Base-by-base conservation (phyloP, 345 rosid genomes). In the Euphorbia pulcherrima region DNA sequence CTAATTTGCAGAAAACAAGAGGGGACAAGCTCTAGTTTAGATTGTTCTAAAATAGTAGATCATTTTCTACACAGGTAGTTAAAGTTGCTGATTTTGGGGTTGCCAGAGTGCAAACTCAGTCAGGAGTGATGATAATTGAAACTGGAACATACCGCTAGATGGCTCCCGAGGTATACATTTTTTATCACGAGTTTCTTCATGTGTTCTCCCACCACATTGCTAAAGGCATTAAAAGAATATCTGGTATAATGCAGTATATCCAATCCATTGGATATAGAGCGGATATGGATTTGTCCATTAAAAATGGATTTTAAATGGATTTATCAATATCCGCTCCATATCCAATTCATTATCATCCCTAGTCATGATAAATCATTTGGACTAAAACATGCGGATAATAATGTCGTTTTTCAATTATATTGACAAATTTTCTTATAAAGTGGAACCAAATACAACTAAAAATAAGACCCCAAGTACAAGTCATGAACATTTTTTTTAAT, bases 101-200 rank as follows among this genome's bases (percentile, higher is more conserved):
- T 71, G 93, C 97, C 71, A 84, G 97, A 78, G 99, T 94, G 81
- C 92, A 86, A 84, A 77, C 89, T 68, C 84, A 89, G 58, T 82
- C 96, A 68, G 99, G 95, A 39, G 97, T 92, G 54, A 90, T 92
- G 98, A 92, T 97, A 40, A 95, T 95, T 69, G 98, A 90, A 85
- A 92, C 97, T 63, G 98, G 99, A 77, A 94, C 99, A 24, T 94
- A 94, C 84, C 90, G 96, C 64, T 94, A 97, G 99, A 94, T 94
- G 97, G 97, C 96, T 80, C 99, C 99, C 33, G 97, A 94, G 91
- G 97, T 89, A 73, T 76, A 66, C 40, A 63, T 70, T 70, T 52
- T 9, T 72, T 28, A 41, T 35, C 20, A 60, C n/a, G 26, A 5
- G 60, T 60, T 64, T 62, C 17, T 41, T 70, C 65, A 18, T 21